These are phyloP conservation scores for Tulasnella sp. DNA, from an alignment of 768 basidiomycete genomes.

Conservation along the genomic window DNA sequence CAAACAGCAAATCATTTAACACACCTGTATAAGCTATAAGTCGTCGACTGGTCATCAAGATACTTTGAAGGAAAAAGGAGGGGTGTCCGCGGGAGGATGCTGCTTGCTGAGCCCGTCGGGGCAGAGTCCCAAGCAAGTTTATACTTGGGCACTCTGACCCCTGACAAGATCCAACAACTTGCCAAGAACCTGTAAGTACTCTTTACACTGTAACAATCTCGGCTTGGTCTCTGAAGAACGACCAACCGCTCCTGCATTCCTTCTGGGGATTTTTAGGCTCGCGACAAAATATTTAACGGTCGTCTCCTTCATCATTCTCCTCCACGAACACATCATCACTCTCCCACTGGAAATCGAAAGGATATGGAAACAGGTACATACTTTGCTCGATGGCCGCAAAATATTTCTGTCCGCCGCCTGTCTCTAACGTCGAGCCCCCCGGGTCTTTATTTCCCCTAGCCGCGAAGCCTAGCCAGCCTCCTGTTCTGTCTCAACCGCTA, in stretches of 20 bases:
- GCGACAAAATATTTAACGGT: not conserved
- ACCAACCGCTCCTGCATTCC: not conserved
- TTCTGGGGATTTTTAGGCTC: not conserved
- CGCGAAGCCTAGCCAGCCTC: not conserved
- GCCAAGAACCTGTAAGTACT: not conserved
- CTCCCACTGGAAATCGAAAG: not conserved
- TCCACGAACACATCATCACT: not conserved
- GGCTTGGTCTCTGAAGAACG: not conserved
- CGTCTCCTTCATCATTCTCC: not conserved
- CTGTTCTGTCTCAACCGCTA: not conserved
- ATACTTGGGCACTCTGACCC: not conserved
- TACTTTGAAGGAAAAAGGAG: not conserved
- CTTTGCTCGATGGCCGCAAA: not conserved
- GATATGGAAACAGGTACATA: not conserved
- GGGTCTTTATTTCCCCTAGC: not conserved
- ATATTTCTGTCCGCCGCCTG: not conserved
- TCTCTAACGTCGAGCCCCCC: not conserved
- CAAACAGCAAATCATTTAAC: not conserved
- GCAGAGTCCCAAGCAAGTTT: not conserved
- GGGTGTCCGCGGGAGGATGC: not conserved
- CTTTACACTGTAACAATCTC: not conserved
- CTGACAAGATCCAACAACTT: not conserved
- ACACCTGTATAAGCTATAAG: not conserved
- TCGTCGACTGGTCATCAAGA: not conserved
- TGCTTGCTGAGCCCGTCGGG: not conserved